Conservation (phyloP, 1,284 basidiomycete species). For the Ustilago sp. region DNA sequence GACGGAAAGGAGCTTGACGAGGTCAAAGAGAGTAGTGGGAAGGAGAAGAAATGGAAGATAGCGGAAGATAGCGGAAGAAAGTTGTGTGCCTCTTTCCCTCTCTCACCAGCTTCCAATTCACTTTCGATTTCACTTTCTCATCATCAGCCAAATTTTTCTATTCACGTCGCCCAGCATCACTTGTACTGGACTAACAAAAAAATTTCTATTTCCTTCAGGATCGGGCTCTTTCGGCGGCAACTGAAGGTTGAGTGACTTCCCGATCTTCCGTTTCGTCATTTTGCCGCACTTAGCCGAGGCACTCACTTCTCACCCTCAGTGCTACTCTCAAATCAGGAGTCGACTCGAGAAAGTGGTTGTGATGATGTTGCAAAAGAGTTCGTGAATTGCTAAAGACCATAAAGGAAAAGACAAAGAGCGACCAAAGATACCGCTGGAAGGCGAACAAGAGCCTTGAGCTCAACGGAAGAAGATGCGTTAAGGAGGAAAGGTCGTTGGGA, state of each 20-base stretch:
- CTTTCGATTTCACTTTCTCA: slow-evolving; percentile 1
- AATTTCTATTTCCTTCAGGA: slow-evolving; percentile 18
- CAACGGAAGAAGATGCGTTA: background rate
- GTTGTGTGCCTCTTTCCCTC: slow-evolving; percentile 20
- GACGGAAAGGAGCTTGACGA: slow-evolving; percentile 2
- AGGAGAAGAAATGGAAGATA: slow-evolving; percentile 11
- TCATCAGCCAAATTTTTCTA: slow-evolving; percentile 6
- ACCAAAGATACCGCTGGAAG: background rate
- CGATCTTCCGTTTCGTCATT: slow-evolving; percentile 16
- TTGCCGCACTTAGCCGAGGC: slow-evolving; percentile 7
- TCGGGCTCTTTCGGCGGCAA: slow-evolving; percentile 10
- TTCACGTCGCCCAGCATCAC: background rate
- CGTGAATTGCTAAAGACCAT: slow-evolving; percentile 4
- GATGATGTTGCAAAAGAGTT: background rate
- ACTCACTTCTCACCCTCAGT: background rate
- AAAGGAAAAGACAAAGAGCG: slow-evolving; percentile 7
- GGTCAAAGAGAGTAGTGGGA: background rate
- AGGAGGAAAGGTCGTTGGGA: background rate
- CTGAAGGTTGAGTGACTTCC: background rate
- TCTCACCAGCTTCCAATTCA: background rate
- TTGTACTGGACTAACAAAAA: slow-evolving; percentile 6
- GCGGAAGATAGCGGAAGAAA: slow-evolving; percentile 13
- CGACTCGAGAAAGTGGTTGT: too few relatives aligned
- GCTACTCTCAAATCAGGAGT: too few relatives aligned
- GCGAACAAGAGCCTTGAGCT: background rate